Evolutionary conservation across 2,329 filamentous ascomycete genomes (phyloP).

Genomic region (Colletotrichum sp.): DNA sequence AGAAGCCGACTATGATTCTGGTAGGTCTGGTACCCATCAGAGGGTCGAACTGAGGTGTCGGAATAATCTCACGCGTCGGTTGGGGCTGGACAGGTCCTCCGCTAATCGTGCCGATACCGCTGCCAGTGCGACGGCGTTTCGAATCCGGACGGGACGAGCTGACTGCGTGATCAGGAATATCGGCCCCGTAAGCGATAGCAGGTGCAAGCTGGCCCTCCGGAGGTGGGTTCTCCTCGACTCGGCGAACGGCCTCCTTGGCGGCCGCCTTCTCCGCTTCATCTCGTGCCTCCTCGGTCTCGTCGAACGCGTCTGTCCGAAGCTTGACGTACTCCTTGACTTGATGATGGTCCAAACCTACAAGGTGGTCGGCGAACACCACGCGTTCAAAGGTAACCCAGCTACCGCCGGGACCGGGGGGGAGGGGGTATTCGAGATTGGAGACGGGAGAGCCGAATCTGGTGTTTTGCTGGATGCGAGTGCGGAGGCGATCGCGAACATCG

Average conservation of each 20-base stretch:
- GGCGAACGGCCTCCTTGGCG: conserved; percentile 50
- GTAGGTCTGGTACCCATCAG: conserved; percentile 61
- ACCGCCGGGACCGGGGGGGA: conserved; percentile 64
- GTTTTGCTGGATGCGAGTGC: conserved; percentile 60
- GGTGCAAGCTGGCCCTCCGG: conserved; percentile 46
- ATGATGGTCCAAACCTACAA: conserved; percentile 59
- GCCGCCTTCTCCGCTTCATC: conserved; percentile 45
- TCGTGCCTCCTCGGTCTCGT: conserved; percentile 43
- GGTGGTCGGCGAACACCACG: conserved; percentile 62
- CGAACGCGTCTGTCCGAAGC: conserved; percentile 46
- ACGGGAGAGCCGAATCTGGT: conserved; percentile 54
- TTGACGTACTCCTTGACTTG: conserved; percentile 69
- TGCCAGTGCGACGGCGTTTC: conserved; percentile 54
- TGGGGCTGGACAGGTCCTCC: conserved; percentile 24
- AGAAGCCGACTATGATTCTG: conserved; percentile 63
- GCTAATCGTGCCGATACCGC: conserved; percentile 37
- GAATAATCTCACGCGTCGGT: background rate
- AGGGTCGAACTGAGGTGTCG: conserved; percentile 36
- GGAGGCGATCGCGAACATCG: conserved; percentile 63
- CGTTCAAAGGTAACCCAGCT: conserved; percentile 70
- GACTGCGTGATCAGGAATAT: conserved; percentile 49
- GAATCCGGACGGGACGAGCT: conserved; percentile 37
- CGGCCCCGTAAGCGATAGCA: conserved; percentile 55
- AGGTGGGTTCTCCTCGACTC: conserved; percentile 46
- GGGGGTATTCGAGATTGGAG: conserved; percentile 36